phyloP scores from a whole-genome alignment of 2,329 filamentous ascomycete genomes.

The Fusarium sp. region DNA sequence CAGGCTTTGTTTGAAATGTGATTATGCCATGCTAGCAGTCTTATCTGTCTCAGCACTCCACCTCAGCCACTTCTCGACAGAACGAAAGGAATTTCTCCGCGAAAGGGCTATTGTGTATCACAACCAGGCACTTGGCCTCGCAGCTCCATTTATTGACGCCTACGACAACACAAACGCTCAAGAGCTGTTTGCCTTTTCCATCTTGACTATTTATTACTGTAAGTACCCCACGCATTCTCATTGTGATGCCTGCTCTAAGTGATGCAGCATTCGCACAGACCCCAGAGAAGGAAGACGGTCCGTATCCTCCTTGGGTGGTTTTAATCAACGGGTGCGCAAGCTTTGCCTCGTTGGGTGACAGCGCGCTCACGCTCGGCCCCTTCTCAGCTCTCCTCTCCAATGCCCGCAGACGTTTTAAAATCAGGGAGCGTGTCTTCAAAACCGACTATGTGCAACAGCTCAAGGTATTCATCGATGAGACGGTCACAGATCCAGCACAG shows the following conservation, averaged over 20 bases:
- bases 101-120: background rate
- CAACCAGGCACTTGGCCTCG: background rate
- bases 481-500: background rate
- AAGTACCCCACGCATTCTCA: rapidly evolving
- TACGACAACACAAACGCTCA: background rate
- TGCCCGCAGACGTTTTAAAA: background rate
- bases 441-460: background rate
- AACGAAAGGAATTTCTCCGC: background rate
- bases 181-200: background rate
- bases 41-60: background rate
- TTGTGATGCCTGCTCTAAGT: no score
- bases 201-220: background rate
- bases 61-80: background rate
- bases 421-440: background rate
- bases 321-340: background rate
- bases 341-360: rapidly evolving
- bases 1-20: background rate
- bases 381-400: background rate
- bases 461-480: background rate
- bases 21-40: background rate
- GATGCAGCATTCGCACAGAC: background rate
- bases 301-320: background rate
- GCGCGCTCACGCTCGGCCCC: background rate
- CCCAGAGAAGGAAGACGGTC: background rate
- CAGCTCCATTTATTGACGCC: background rate